Evolutionary conservation across 257 asterid genomes (phyloP), one percentile per base, ranked within the genome.

Genomic region (Capsicum rhomboideum): DNA sequence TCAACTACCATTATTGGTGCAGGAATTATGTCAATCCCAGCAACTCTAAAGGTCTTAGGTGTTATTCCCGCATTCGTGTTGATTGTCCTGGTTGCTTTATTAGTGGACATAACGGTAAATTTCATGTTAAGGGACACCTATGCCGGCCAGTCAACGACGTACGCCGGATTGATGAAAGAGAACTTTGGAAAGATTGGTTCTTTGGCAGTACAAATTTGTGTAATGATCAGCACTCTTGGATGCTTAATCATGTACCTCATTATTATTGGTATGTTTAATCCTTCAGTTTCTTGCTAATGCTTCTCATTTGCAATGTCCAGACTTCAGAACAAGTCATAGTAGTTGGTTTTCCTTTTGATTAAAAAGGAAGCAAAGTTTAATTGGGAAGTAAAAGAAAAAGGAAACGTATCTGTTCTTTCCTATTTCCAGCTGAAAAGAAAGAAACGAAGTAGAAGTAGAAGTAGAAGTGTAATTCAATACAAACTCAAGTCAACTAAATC

Each of bases 1-100:
- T 85, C 98, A 42, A 96, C 98, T 46, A 93, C 96, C 88, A 94
- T 96, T 40, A 93, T 96, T 40, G 98, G 99, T 8, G 98, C 98
- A 0, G 99, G 98, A 58, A 94, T 94, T 53, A 96, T 96, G 99
- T 96, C 99, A 5, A 92, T 96, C 4, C 98, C 99, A 23, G 99
- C 99, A 0, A 96, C 99, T 29, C 91, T 96, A 0, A 97, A 97
- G 89, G 97, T 97, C 37, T 85, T 97, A 0, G 98, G 99, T 50
- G 82, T 77, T 16, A 31, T 77, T 50, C 82, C 82, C 0, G 46
- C 82, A 77, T 77, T 50, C 6, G 2, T 50, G 6, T 1, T 77
- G 28, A 77, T 77, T 77, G 46, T 77, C 17, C 63, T 77, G 1
- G 44, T 77, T 8, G 82, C 82, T 26, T 7, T 77, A 1, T 50